Evolutionary conservation across 73 alveolate species (phyloP), one percentile per base, ranked within the genome.

Genomic region (Paramecium primaurelia): DNA sequence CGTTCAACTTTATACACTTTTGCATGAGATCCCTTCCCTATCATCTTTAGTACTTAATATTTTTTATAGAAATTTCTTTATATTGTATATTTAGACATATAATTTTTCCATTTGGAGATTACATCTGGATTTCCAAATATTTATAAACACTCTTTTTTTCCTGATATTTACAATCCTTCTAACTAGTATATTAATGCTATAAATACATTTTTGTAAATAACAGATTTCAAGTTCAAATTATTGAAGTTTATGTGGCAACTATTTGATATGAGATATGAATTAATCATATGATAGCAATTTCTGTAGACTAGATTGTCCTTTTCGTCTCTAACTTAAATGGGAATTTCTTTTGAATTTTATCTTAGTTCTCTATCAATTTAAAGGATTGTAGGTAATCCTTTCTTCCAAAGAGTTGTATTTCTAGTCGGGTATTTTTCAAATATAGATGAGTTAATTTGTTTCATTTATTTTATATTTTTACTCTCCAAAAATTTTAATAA

Each of bases 21-120:
- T 11, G 91, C 91, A 1, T 18, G 16, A 14, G 71, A 45, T 20
- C 91, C 91, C 30, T 44, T 80, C 5, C 91, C 91, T 6, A 80
- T 45, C 75, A 45, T 44, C 14, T 44, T 80, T 6, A 45, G 38
- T 38, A 42, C 60, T 5, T 75, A 3, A 75, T 38, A 75, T 5
- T 75, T 38, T 54, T 75, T 38, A 36, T 75, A 75, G n/a, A 75
- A 75, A 3, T 30, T 42, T 75, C 60, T 42, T 20, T 68, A 36
- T 20, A 34, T 25, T 0, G 85, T 68, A 34, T 68, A 68, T 54
- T 54, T 54, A 6, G 69, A 54, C 3, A 54, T 0, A 36, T 54
- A 54, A 16, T 54, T 54, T 54, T 54, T 54, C 69, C 69, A 54
- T 5, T 18, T 54, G 4, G 12, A 16, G 9, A 54, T 54, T 5